Evolutionary conservation across 805 yeast genomes (phyloP).

Genomic region (Torulaspora delbrueckii): DNA sequence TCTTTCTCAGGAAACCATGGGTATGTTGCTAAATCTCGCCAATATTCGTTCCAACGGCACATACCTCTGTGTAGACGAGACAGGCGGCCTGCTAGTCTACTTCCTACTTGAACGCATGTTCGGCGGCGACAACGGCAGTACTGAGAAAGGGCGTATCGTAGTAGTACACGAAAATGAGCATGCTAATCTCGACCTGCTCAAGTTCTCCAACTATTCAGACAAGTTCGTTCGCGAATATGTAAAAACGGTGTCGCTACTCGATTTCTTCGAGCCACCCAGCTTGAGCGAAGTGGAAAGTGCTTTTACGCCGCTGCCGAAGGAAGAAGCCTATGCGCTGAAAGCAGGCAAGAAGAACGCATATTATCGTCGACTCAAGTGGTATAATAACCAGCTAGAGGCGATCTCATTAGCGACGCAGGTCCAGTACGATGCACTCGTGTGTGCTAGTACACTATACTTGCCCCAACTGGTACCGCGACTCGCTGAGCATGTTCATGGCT

Average conservation of each 20-base stretch:
- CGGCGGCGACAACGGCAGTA: conserved; percentile 31
- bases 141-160: conserved; percentile 53
- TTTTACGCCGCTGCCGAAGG: conserved; percentile 40
- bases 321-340: conserved; percentile 51
- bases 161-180: conserved; percentile 91
- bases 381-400: conserved; percentile 36
- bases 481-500: conserved; percentile 67
- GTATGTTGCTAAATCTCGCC: conserved; percentile 68
- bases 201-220: conserved; percentile 59
- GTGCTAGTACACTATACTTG: conserved; percentile 68
- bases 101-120: conserved; percentile 89
- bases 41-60: conserved; percentile 87
- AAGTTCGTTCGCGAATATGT: conserved; percentile 51
- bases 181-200: conserved; percentile 68
- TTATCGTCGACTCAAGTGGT: conserved; percentile 55
- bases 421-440: conserved; percentile 69
- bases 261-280: conserved; percentile 71
- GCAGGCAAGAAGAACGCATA: conserved; percentile 62
- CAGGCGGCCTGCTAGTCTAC: conserved; percentile 85
- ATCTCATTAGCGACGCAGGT: conserved; percentile 47
- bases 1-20: conserved; percentile 79
- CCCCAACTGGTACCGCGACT: conserved; percentile 59
- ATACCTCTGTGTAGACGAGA: conserved; percentile 84
- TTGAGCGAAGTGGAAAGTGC: conserved; percentile 41
- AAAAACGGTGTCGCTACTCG: conserved; percentile 69